Base-by-base conservation (phyloP, 2,329 filamentous ascomycete species). In the Thelonectria olida region DNA sequence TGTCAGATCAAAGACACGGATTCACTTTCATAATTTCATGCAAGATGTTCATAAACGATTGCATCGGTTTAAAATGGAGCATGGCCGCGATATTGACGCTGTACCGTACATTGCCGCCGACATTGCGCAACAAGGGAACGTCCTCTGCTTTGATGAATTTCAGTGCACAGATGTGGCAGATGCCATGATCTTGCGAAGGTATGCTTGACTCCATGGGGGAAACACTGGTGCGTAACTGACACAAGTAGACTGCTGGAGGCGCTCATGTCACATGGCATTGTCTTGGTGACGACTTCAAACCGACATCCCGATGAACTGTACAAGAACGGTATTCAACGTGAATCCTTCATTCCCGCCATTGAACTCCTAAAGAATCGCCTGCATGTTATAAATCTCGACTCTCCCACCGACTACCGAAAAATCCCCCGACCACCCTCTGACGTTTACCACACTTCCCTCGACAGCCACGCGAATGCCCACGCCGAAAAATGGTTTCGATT, bases 1-100 rank as follows among this genome's bases (percentile, higher is more conserved):
- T 61, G 93, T 98, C 66, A 85, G 84, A 58, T 88, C 88, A 28
- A 97, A 97, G 81, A 96, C 90, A 47, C 86, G 96, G 48, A 97
- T 99, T 73, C 96, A 99, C 81, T 99, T 99, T 79, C 93, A 98
- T 82, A 97, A 97, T 77, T 99, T 99, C 82, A 99, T 99, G 96
- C 96, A 98, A 78, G 92, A 97, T 76, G 91, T 98, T 49, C 96
- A 99, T 80, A 93, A 90, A 76, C 86, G 95, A 62, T 81, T 98
- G 71, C 96, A 98, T 81, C 88, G 88, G 74, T 90, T 97, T 79
- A 97, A 97, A 81, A 90, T 96, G 85, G 81, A 89, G 70, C 88
- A 97, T 75, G 96, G 96, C 27, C 93, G 89, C 74, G 93, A 97
- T 69, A 85, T 97, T 38, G 96, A 99, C 76, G 92, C 88, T 1